Evolutionary conservation across 1,284 basidiomycete genomes (phyloP).

Genomic region (Pterula multifida): DNA sequence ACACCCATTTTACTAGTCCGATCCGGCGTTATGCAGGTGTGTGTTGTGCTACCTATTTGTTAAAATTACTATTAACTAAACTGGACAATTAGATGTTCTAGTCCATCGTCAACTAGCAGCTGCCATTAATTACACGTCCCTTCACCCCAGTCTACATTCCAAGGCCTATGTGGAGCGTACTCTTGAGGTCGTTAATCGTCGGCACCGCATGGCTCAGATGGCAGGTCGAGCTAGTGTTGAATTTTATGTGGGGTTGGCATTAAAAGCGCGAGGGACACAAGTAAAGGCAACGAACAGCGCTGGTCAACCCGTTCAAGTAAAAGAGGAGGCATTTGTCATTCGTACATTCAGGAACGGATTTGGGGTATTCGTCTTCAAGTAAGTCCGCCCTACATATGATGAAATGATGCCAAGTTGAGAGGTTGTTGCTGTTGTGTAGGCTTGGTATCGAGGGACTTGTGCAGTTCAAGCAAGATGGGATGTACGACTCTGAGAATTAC

Average conservation of each 20-base stretch:
- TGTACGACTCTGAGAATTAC: slow-evolving; percentile 90
- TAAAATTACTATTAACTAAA: slow-evolving; percentile 10
- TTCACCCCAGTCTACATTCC: slow-evolving; percentile 83
- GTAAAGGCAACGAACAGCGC: slow-evolving; percentile 4
- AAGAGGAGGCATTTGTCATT: slow-evolving; percentile 92
- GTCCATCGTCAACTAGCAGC: slow-evolving; percentile 92
- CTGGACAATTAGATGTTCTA: slow-evolving; percentile 61
- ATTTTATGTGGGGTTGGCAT: slow-evolving; percentile 91
- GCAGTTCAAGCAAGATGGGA: slow-evolving; percentile 81
- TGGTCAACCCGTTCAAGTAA: slow-evolving; percentile 27
- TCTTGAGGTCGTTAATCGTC: slow-evolving; percentile 80
- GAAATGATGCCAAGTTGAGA: not conserved
- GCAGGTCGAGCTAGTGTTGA: slow-evolving; percentile 92
- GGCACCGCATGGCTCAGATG: slow-evolving; percentile 96
- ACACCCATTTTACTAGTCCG: slow-evolving; percentile 96
- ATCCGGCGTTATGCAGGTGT: slow-evolving; percentile 88
- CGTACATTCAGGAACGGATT: slow-evolving; percentile 91
- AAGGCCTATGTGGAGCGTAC: slow-evolving; percentile 85
- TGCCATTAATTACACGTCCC: slow-evolving; percentile 74
- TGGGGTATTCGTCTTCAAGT: slow-evolving; percentile 93
- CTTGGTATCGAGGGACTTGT: slow-evolving; percentile 91
- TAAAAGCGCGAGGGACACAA: slow-evolving; percentile 59
- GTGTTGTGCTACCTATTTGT: slow-evolving; percentile 15
- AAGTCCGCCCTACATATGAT: slow-evolving; percentile 19
- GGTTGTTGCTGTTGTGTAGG: slow-evolving; percentile 28